phyloP scores from a whole-genome alignment of 2,329 filamentous ascomycete genomes.

The Dactylella cylindrospora region DNA sequence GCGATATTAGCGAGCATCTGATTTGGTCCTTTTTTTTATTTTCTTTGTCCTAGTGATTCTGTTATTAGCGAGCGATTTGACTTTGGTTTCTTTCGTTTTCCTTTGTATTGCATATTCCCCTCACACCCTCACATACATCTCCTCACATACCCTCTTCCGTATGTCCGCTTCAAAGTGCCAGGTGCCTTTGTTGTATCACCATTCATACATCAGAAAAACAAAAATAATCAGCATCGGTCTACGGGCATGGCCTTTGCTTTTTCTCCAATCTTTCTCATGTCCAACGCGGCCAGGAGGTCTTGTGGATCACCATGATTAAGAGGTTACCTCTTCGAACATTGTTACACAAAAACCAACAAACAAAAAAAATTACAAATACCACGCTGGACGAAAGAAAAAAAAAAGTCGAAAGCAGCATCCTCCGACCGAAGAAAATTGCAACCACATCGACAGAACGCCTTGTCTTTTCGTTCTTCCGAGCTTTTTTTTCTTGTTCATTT shows the following conservation, averaged over 20 bases:
- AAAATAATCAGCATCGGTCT: slow-evolving; percentile 28
- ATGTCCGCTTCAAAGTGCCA: slow-evolving; percentile 43
- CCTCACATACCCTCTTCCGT: slow-evolving; percentile 20
- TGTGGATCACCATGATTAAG: slow-evolving; percentile 14
- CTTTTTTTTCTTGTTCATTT: slow-evolving; percentile 10
- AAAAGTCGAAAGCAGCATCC: slow-evolving; percentile 24
- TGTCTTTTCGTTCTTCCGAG: not conserved
- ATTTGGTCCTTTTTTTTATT: slow-evolving; percentile 15
- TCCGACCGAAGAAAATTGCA: slow-evolving; percentile 10
- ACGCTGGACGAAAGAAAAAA: slow-evolving; percentile 40
- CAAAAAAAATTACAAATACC: no score
- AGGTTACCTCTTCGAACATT: slow-evolving; percentile 18
- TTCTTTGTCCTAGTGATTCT: slow-evolving; percentile 14
- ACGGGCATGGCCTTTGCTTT: slow-evolving; percentile 31
- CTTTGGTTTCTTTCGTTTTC: slow-evolving; percentile 23
- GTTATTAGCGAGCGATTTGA: slow-evolving; percentile 44
- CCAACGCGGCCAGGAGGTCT: slow-evolving; percentile 13
- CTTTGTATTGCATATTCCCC: slow-evolving; percentile 36
- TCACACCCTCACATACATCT: slow-evolving; percentile 14
- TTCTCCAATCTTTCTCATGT: slow-evolving; percentile 18
- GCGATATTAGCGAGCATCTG: slow-evolving; percentile 45
- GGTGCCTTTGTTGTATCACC: slow-evolving; percentile 40
- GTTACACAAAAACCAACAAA: slow-evolving; percentile 19
- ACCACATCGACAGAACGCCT: slow-evolving; percentile 11
- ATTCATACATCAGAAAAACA: slow-evolving; percentile 18